Percentiles rank a stretch among this genome's conserved stretches.
These are phyloP conservation scores for Sarocladium brachiariae DNA, from an alignment of 2,329 filamentous ascomycete genomes.

Conservation along the genomic window DNA sequence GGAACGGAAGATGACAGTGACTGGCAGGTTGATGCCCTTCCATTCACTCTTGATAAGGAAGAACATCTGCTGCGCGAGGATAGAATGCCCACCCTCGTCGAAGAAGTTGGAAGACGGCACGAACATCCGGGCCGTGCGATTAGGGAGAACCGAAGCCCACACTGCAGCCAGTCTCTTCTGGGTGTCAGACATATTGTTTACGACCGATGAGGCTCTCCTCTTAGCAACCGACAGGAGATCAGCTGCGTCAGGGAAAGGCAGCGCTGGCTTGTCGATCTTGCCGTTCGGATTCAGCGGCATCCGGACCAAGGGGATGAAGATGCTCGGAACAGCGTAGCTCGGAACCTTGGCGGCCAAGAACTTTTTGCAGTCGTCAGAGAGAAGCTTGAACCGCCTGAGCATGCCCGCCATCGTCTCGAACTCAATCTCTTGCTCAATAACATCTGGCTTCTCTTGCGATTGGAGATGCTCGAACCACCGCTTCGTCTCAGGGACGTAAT, in stretches of 20 bases:
- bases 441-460: constrained; percentile 40
- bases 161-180: constrained; percentile 47
- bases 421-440: constrained; percentile 43
- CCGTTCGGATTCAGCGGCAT: constrained; percentile 70
- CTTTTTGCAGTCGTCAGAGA: constrained; percentile 50
- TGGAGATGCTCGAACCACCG: constrained; percentile 65
- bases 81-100: constrained; percentile 31
- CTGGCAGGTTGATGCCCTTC: constrained; percentile 21
- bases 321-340: constrained; percentile 26
- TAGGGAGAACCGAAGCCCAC: constrained; percentile 65
- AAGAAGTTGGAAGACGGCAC: constrained; percentile 30
- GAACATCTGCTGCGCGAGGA: constrained; percentile 67
- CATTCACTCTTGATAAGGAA: constrained; percentile 38
- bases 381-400: constrained; percentile 35
- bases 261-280: constrained; percentile 70
- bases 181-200: not conserved
- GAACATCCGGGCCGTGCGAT: constrained; percentile 62
- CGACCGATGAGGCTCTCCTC: constrained; percentile 23
- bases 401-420: constrained; percentile 37
- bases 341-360: constrained; percentile 58
- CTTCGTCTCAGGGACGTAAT: constrained; percentile 75
- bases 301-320: constrained; percentile 30
- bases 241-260: constrained; percentile 75
- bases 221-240: constrained; percentile 43
- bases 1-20: constrained; percentile 26